phyloP scores from a whole-genome alignment of 495 filamentous ascomycete genomes.

The Opeltia flavorubescens region DNA sequence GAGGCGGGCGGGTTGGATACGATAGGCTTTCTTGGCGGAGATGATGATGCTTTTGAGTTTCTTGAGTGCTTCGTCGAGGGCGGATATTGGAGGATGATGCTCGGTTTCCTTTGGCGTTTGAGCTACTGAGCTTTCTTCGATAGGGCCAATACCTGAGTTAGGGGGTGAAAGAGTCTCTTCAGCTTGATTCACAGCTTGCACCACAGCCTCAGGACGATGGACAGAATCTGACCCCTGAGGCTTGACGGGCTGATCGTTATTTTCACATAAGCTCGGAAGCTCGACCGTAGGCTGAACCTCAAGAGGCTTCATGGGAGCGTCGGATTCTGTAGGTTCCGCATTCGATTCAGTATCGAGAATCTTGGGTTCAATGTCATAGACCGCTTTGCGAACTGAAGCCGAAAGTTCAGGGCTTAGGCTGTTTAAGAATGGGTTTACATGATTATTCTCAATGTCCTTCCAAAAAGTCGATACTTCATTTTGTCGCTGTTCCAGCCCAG shows the following conservation, averaged over 20 bases:
- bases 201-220: neutral
- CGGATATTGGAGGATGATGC: neutral
- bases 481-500: slow-evolving; percentile 52
- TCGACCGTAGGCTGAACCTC: neutral
- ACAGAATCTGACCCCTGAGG: neutral
- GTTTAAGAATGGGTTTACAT: slow-evolving; percentile 60
- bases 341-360: neutral
- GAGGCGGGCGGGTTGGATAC: slow-evolving; percentile 57
- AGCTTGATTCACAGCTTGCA: neutral
- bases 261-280: neutral
- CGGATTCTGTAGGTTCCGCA: neutral
- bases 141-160: neutral
- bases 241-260: neutral
- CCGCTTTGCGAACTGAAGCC: slow-evolving; percentile 24
- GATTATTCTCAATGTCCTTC: slow-evolving; percentile 59
- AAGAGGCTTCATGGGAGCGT: neutral
- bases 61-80: slow-evolving; percentile 51
- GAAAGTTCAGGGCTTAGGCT: slow-evolving; percentile 30
- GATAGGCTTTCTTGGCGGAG: slow-evolving; percentile 64
- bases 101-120: neutral
- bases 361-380: slow-evolving; percentile 18
- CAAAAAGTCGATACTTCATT: slow-evolving; percentile 69
- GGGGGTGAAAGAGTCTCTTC: neutral
- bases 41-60: slow-evolving; percentile 65
- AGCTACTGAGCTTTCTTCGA: neutral